These are phyloP conservation scores for Barbarea vulgaris DNA, from an alignment of 345 rosid species.

Conservation along the genomic window DNA sequence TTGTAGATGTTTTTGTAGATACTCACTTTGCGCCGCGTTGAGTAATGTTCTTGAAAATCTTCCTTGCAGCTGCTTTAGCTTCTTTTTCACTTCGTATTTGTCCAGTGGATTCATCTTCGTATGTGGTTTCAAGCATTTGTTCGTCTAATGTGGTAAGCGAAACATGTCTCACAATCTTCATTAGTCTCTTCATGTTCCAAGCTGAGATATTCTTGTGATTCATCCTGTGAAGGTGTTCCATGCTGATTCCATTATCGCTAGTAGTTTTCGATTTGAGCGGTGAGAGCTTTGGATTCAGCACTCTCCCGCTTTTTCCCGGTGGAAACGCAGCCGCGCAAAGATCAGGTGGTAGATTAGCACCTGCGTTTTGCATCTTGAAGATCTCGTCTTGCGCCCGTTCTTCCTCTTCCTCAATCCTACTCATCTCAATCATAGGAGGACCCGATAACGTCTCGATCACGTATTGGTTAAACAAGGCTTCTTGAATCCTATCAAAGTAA, in stretches of 20 bases:
- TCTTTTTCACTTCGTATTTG: constrained; percentile 75
- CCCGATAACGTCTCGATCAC: constrained; percentile 87
- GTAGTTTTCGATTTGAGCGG: constrained; percentile 35
- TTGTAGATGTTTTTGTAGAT: too few relatives aligned
- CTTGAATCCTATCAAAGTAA: constrained; percentile 90
- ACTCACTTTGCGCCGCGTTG: constrained; percentile 57
- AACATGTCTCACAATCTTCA: constrained; percentile 79
- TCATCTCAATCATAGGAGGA: constrained; percentile 66
- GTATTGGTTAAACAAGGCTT: constrained; percentile 72
- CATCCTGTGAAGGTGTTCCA: constrained; percentile 70
- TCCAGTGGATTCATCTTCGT: constrained; percentile 60
- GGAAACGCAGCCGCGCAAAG: constrained; percentile 56
- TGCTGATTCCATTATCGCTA: constrained; percentile 49
- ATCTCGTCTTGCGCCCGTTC: constrained; percentile 56
- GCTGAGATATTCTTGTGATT: constrained; percentile 82
- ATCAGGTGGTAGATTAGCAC: constrained; percentile 62
- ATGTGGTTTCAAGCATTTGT: constrained; percentile 48
- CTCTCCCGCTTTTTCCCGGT: constrained; percentile 46
- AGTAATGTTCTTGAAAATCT: constrained; percentile 80
- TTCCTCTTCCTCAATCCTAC: constrained; percentile 51
- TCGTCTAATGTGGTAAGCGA: constrained; percentile 80
- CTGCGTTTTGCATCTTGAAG: constrained; percentile 58
- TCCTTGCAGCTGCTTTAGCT: constrained; percentile 88
- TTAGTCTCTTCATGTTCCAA: constrained; percentile 96
- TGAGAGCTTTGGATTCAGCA: constrained; percentile 47